Conservation (phyloP, 768 basidiomycete genomes). For the Guyanaporus albipodus region DNA sequence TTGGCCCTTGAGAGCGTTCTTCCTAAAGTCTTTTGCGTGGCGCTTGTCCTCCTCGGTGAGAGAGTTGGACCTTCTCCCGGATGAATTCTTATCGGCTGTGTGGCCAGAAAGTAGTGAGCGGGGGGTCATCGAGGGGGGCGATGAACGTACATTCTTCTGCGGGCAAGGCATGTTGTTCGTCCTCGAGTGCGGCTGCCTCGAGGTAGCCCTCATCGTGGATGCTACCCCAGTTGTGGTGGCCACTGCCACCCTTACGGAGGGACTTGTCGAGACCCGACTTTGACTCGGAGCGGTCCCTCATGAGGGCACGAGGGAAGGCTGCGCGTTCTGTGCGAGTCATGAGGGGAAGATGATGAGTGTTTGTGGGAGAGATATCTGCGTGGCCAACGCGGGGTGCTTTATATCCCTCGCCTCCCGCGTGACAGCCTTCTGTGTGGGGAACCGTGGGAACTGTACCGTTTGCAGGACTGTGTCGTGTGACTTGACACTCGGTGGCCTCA, state of each 20-base stretch:
- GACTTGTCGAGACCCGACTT: slow-evolving; percentile 71
- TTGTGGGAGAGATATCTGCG: slow-evolving; percentile 11
- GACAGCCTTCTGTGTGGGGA: slow-evolving; percentile 23
- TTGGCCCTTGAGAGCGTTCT: slow-evolving; percentile 62
- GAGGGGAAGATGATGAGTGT: slow-evolving; percentile 12
- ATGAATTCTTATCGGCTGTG: slow-evolving; percentile 28
- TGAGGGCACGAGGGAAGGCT: slow-evolving; percentile 62
- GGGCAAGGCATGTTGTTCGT: slow-evolving; percentile 50
- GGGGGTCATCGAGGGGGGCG: background rate
- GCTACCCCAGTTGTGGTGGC: slow-evolving; percentile 84
- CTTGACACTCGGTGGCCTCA: background rate
- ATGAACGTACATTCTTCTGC: slow-evolving; percentile 27
- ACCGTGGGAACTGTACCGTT: slow-evolving; percentile 24
- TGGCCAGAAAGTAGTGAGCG: slow-evolving; percentile 4
- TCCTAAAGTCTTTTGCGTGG: slow-evolving; percentile 64
- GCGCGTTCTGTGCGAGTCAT: slow-evolving; percentile 85
- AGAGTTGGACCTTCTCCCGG: slow-evolving; percentile 39
- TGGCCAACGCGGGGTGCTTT: background rate
- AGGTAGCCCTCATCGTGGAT: slow-evolving; percentile 58
- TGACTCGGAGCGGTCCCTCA: slow-evolving; percentile 75
- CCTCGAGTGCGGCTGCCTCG: slow-evolving; percentile 55
- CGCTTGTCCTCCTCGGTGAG: slow-evolving; percentile 63
- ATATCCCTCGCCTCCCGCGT: background rate
- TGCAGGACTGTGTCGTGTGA: slow-evolving; percentile 9
- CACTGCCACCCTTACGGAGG: slow-evolving; percentile 75